Conservation (phyloP, 78 protist genomes). For the Cyanophora paradoxa region DNA sequence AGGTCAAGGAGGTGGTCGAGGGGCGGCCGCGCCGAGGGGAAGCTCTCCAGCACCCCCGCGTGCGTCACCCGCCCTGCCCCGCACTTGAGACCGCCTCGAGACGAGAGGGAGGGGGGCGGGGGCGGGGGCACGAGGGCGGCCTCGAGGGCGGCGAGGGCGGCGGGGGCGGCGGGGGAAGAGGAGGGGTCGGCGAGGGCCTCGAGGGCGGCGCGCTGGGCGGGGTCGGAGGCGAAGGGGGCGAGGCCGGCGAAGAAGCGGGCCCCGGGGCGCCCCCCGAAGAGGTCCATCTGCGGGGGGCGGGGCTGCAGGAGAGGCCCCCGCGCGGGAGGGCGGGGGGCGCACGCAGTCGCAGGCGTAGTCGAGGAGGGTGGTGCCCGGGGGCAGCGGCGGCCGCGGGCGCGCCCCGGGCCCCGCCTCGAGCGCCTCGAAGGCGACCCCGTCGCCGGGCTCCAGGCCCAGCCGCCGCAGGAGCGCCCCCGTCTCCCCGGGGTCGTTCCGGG, state of each 20-base stretch:
- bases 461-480: conserved; percentile 37
- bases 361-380: background rate
- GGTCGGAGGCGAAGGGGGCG: conserved; percentile 18
- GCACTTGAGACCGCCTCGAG: background rate
- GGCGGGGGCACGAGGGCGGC: conserved; percentile 35
- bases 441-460: conserved; percentile 27
- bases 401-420: background rate
- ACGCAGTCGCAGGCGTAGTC: conserved; percentile 11
- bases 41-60: conserved; percentile 20
- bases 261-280: conserved; percentile 35
- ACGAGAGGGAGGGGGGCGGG: too few relatives aligned
- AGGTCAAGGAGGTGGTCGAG: conserved; percentile 24
- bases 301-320: too few relatives aligned
- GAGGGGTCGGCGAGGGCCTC: too few relatives aligned
- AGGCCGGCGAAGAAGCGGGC: conserved; percentile 29
- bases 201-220: too few relatives aligned
- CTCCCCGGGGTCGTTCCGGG: conserved; percentile 30
- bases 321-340: too few relatives aligned
- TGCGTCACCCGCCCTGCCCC: conserved; percentile 28
- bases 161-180: background rate
- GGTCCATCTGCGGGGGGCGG: too few relatives aligned
- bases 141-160: background rate
- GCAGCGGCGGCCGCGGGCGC: background rate
- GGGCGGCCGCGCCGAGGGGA: conserved; percentile 44
- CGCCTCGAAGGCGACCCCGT: too few relatives aligned